phyloP scores from a whole-genome alignment of 2,329 filamentous ascomycete species.

The Aureobasidium sp. region DNA sequence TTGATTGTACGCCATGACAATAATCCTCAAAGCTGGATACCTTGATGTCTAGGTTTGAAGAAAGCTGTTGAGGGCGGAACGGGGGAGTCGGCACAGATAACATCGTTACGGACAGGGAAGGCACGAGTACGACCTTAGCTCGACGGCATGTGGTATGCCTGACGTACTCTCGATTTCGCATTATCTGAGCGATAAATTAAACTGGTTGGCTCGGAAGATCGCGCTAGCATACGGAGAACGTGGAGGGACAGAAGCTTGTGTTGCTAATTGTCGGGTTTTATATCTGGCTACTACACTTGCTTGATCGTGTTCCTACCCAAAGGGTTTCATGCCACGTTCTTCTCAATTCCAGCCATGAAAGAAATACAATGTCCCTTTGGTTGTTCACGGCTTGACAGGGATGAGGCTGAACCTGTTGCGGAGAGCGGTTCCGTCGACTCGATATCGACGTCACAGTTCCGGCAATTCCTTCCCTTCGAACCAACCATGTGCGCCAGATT shows the following conservation, averaged over 20 bases:
- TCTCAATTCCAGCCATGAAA: no score
- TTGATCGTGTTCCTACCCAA: background rate
- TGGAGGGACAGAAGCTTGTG: conserved; percentile 1
- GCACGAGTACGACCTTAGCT: background rate
- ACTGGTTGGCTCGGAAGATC: conserved; percentile 1
- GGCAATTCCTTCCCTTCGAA: background rate
- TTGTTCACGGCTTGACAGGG: background rate
- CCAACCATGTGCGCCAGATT: background rate
- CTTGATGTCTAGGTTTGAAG: background rate
- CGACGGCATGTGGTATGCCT: conserved; percentile 1
- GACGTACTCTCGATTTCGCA: background rate
- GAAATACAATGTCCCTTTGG: background rate
- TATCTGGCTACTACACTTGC: no score
- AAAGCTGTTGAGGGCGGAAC: background rate
- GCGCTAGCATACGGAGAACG: background rate
- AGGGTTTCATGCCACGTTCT: background rate
- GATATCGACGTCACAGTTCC: background rate
- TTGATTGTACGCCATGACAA: background rate
- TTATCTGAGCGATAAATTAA: background rate
- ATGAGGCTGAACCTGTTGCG: background rate
- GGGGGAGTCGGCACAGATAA: background rate
- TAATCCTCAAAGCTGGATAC: background rate
- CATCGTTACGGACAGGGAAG: background rate
- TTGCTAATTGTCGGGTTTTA: no score
- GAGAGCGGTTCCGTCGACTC: background rate